Evolutionary conservation across 192 early-diverging fungal genomes (phyloP), one percentile per base, ranked within the genome.

Genomic region (Mortierella antarctica): DNA sequence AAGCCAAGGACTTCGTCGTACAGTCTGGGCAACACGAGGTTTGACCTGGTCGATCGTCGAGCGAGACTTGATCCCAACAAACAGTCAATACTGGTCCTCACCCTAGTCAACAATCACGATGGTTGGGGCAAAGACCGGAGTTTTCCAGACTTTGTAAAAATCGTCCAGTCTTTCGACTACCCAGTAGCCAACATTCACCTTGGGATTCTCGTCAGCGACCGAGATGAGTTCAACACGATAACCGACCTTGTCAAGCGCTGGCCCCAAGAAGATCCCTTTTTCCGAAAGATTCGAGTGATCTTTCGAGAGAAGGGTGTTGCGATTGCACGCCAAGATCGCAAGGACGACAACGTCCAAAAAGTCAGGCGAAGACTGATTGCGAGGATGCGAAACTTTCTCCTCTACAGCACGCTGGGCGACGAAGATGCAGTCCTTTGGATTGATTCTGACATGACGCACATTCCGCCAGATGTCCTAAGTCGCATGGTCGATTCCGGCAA

Each of bases 381-480:
- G 14, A 21, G 50, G 55, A 18, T 77, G 52, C 44, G 83, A 14
- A 84, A 84, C 52, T 50, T 67, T 15, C 61, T 85, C 50, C 50
- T 65, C 44, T 63, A 45, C 45, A 47, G 17, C 46, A 61, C 58
- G 6, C 42, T 86, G 7, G 2, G 40, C 13, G 23, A 66, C 64
- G 80, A 81, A 40, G 79, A 74, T 11, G 46, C 60, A 12, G 62
- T 86, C 18, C 50, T 84, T 18, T 84, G 84, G 83, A 64, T 86
- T 31, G 83, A 84, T 48, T 46, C 83, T 46, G 84, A 84, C 60
- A 57, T 84, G 23, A 18, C 58, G 14, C 18, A 67, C 8, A 40
- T 86, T n/a, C 83, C 83, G 17, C 18, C 13, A 21, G 69, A 63
- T 52, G 11, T 71, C 52, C 31, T 84, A 18, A 21, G 48, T n/a